A percentile compares a stretch with the other conserved stretches of the same genome.
These are phyloP conservation scores for Ustilago curta DNA, from an alignment of 1,284 basidiomycete genomes.

Conservation along the genomic window DNA sequence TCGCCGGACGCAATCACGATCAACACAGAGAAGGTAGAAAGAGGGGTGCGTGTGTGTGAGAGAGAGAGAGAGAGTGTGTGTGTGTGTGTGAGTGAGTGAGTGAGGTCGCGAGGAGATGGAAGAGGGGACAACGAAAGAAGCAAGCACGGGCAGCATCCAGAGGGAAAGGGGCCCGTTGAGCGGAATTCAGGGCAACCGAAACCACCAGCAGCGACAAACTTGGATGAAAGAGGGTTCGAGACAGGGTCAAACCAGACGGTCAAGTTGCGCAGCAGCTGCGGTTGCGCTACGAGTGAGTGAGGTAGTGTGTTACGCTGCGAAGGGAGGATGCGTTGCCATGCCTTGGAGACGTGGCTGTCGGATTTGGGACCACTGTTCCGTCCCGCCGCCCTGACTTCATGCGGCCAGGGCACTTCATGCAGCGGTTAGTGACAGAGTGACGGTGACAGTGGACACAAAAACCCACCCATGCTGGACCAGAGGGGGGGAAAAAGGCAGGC, in stretches of 20 bases:
- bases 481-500: too few relatives aligned
- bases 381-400: too few relatives aligned
- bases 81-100: too few relatives aligned
- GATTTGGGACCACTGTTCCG: too few relatives aligned
- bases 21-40: not conserved
- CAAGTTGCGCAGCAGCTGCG: not conserved
- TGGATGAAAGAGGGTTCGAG: slow-evolving; percentile 16
- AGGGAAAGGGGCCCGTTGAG: slow-evolving; percentile 34
- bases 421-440: too few relatives aligned
- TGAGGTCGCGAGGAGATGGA: not conserved
- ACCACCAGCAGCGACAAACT: slow-evolving; percentile 1
- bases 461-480: too few relatives aligned
- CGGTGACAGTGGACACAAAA: too few relatives aligned
- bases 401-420: too few relatives aligned
- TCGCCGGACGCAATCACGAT: not conserved
- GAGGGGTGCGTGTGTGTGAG: too few relatives aligned
- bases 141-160: slow-evolving; percentile 1
- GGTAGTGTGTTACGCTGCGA: not conserved
- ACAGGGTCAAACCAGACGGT: not conserved
- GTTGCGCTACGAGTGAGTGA: not conserved
- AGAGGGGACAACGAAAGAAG: not conserved
- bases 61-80: too few relatives aligned
- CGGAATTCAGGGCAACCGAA: slow-evolving; percentile 22
- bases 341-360: slow-evolving; percentile 4
- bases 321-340: not conserved